Evolutionary conservation across 176 grass and related monocot genomes (phyloP), one percentile per base, ranked within the genome.

Genomic region (Musa schizocarpa): DNA sequence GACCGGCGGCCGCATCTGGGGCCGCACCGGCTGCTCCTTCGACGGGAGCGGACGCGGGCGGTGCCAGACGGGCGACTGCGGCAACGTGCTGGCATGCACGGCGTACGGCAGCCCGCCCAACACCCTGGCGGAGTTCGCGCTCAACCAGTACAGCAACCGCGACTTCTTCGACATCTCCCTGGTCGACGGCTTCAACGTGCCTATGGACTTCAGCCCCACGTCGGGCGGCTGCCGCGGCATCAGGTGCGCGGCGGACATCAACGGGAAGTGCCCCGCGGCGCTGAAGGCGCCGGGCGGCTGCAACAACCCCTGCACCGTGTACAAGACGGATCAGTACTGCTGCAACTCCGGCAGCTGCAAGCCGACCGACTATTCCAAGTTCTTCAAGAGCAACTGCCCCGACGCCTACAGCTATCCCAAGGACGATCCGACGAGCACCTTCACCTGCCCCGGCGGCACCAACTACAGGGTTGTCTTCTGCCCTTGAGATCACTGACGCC

Each of bases 391-490:
- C 0, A 50, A 79, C 1, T 94, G 87, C 68, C 85, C 87, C 0
- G 78, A 93, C 17, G 85, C 87, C 13, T 93, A 90, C 72, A 90
- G 85, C 71, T 87, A 90, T 72, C 77, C 82, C 1, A 78, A 85
- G 50, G 85, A 88, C 9, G 88, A 87, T 17, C 0, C 23, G 1
- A 83, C 79, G 3, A 85, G 76, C 85, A 83, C 76, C 14, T 80
- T 87, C 73, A 83, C 82, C 17, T 91, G 88, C 50, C 79, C 85
- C 0, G 61, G 11, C 1, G 88, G 88, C 9, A 87, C 85, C 1
- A 87, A 85, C 78, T 91, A 91, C 76, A 65, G 54, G 24, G 85
- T 91, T n/a, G 20, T 82, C 29, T 91, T 91, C 70, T 87, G 88
- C 67, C 79, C 88, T 34, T 67, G 11, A 67, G 34, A 43, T 5